Percentiles rank a stretch among this genome's conserved stretches.
Evolutionary conservation across 2,329 filamentous ascomycete genomes (phyloP).

Genomic region (Ophidiomyces ophidiicola): DNA sequence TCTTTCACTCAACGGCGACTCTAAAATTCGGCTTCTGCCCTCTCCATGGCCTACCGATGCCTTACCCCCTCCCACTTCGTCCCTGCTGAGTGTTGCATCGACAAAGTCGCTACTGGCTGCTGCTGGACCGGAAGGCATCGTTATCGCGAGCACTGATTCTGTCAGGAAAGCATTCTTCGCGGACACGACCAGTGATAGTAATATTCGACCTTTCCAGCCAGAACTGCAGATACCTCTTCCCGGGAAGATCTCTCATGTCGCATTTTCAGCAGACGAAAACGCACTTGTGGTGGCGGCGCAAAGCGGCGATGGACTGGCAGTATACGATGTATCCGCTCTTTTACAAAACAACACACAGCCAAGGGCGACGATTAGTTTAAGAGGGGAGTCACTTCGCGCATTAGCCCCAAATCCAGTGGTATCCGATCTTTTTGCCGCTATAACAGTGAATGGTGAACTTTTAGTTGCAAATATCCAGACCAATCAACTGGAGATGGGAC

Average conservation of each 20-base stretch:
- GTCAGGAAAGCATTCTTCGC: conserved; percentile 62
- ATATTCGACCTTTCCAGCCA: conserved; percentile 59
- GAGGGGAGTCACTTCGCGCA: conserved; percentile 58
- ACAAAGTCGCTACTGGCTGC: conserved; percentile 72
- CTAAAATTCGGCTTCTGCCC: conserved; percentile 68
- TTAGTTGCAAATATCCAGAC: conserved; percentile 70
- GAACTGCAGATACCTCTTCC: conserved; percentile 61
- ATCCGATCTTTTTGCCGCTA: conserved; percentile 55
- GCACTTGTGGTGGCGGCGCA: conserved; percentile 75
- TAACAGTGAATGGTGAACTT: conserved; percentile 69
- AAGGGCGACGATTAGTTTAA: conserved; percentile 64
- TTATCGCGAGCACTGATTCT: conserved; percentile 63
- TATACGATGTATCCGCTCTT: conserved; percentile 64
- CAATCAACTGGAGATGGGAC: conserved; percentile 44
- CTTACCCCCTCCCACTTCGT: conserved; percentile 63
- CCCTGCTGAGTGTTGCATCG: conserved; percentile 72
- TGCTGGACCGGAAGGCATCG: conserved; percentile 66
- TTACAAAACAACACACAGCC: conserved; percentile 54
- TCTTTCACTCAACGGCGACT: conserved; percentile 62
- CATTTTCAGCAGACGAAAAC: conserved; percentile 81
- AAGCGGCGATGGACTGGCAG: conserved; percentile 64
- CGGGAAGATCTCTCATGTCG: conserved; percentile 70
- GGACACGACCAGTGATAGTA: conserved; percentile 46
- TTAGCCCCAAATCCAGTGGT: conserved; percentile 69
- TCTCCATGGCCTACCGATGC: conserved; percentile 59